Evolutionary conservation across 2,329 filamentous ascomycete genomes (phyloP), one percentile per base, ranked within the genome.

Genomic region (Fusarium dlaminii): DNA sequence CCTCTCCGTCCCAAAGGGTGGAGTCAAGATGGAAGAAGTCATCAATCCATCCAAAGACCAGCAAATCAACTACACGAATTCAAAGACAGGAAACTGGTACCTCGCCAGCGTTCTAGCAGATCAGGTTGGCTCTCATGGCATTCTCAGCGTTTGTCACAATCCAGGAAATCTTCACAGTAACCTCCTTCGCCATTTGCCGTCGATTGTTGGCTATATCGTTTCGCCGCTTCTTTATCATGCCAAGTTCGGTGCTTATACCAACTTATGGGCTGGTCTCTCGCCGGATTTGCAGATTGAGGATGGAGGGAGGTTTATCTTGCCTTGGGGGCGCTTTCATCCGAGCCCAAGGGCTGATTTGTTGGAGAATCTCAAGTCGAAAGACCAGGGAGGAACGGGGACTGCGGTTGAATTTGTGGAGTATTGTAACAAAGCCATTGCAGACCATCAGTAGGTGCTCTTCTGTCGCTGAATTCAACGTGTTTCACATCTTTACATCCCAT

Each of bases 61-160:
- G 5, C 60, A 72, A 37, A 27, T 54, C 15, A 68, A 68, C 27
- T 73, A 75, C 12, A 61, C 59, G 22, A 63, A 63, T 29, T 73
- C 72, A 27, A 75, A 75, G 42, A 62, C 69, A 4, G 72, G 69
- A 8, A 75, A 75, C 6, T 75, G 70, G 56, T 74, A 73, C 4
- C 57, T 75, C 0, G 57, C 63, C 5, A 59, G 52, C 1, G 56
- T 63, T 8, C 17, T 75, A 3, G 66, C 73, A 10, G 49, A 63
- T 3, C 60, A 64, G 10, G 5, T 68, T 9, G 56, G 63, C 3
- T 40, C 57, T 1, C 45, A 48, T 1, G 72, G 69, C 1, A n/a
- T 75, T 1, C 48, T 75, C n/a, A 68, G 63, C 20, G n/a, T 75
- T 18, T 57, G 55, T 0, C 29, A 61, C 3, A 75, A 75, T 14